Conservation (phyloP, 2,329 filamentous ascomycete genomes). For the Phialophora chinensis region DNA sequence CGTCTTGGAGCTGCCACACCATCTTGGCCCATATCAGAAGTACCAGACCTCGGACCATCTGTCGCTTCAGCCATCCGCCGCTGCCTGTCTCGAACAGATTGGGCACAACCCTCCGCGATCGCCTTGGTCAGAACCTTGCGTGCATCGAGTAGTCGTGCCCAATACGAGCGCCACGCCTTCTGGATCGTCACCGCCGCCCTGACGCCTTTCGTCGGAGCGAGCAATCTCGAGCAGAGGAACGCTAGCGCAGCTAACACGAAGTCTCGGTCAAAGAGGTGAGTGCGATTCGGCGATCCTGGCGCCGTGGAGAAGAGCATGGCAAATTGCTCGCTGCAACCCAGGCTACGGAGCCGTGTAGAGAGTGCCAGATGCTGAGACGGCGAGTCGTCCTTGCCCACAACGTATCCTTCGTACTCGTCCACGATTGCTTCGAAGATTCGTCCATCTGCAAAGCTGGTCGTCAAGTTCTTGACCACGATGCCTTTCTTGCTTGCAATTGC, state of each 20-base stretch:
- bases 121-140: constrained; percentile 45
- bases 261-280: constrained; percentile 58
- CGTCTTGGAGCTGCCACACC: not conserved
- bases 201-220: constrained; percentile 56
- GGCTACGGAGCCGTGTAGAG: constrained; percentile 25
- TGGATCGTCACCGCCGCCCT: constrained; percentile 62
- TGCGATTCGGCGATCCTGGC: constrained; percentile 2
- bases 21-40: not conserved
- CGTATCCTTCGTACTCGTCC: constrained; percentile 59
- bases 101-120: constrained; percentile 47
- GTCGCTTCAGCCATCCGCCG: not conserved
- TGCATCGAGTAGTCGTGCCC: constrained; percentile 37
- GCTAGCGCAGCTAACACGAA: constrained; percentile 64
- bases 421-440: constrained; percentile 62
- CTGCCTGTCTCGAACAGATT: not conserved
- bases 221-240: constrained; percentile 64
- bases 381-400: not conserved
- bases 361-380: constrained; percentile 12
- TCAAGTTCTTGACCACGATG: constrained; percentile 59
- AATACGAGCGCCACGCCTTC: constrained; percentile 53
- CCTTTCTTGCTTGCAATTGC: constrained; percentile 56
- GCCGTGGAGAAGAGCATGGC: constrained; percentile 31
- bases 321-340: constrained; percentile 39
- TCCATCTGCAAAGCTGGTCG: constrained; percentile 63
- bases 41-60: too few relatives aligned